Conservation (phyloP, 2,329 filamentous ascomycete genomes). For the Claviceps lovelessii region DNA sequence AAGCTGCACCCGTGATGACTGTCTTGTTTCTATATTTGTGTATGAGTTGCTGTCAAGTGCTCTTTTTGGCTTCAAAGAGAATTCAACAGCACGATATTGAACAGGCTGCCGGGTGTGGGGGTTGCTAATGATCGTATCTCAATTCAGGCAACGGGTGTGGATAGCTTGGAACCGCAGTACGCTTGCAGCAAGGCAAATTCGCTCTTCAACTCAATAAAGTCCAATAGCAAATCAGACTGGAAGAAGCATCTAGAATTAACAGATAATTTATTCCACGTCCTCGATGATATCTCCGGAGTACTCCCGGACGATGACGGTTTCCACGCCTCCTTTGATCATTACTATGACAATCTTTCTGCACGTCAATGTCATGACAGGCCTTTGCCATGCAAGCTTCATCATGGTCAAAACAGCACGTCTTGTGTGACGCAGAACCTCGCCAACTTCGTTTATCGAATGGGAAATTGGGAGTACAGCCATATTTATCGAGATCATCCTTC, state of each 20-base stretch:
- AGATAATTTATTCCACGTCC: conserved; percentile 35
- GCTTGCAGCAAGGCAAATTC: conserved; percentile 38
- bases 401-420: conserved; percentile 28
- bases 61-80: background rate
- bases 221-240: conserved; percentile 38
- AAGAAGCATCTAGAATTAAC: conserved; percentile 46
- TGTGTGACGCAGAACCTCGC: conserved; percentile 52
- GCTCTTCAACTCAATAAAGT: conserved; percentile 31
- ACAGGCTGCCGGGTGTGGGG: no score
- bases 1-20: background rate
- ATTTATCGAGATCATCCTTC: conserved; percentile 54
- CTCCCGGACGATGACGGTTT: conserved; percentile 41
- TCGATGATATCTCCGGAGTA: conserved; percentile 59
- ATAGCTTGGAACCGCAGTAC: conserved; percentile 64
- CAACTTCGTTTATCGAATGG: conserved; percentile 58
- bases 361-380: conserved; percentile 62
- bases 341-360: conserved; percentile 71
- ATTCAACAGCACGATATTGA: no score
- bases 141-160: conserved; percentile 37
- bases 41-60: background rate
- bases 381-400: conserved; percentile 49
- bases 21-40: background rate
- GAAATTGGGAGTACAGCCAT: conserved; percentile 68
- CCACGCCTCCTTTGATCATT: conserved; percentile 63
- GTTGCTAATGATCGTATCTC: background rate